Evolutionary conservation across 768 basidiomycete species (phyloP).

Genomic region (Daedaleopsis sinensis): DNA sequence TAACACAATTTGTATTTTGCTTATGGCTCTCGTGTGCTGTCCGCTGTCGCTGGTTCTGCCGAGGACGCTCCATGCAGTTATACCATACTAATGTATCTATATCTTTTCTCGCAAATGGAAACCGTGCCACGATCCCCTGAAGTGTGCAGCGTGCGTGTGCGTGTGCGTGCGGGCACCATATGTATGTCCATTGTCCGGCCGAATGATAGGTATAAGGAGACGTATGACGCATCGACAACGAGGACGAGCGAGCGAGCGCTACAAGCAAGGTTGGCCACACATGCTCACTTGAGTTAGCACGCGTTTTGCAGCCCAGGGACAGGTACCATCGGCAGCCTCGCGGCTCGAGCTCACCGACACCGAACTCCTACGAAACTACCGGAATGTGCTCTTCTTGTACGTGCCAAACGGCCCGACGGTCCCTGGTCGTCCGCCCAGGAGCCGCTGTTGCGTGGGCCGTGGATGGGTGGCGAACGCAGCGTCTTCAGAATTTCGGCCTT

Average conservation of each 20-base stretch:
- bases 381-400: slow-evolving; percentile 33
- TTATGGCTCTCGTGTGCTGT: slow-evolving; percentile 17
- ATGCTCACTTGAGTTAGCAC: too few relatives aligned
- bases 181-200: too few relatives aligned
- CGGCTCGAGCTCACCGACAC: background rate
- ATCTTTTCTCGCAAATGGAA: slow-evolving; percentile 5
- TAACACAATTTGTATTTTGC: slow-evolving; percentile 18
- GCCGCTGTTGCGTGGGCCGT: slow-evolving; percentile 24
- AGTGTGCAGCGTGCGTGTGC: background rate
- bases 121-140: background rate
- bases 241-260: background rate
- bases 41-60: slow-evolving; percentile 5
- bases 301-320: too few relatives aligned
- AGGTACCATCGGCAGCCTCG: background rate
- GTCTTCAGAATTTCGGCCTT: background rate
- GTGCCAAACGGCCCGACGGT: slow-evolving; percentile 48
- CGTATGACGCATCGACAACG: background rate
- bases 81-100: slow-evolving; percentile 25
- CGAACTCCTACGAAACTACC: slow-evolving; percentile 1
- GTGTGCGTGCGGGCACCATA: too few relatives aligned
- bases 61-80: slow-evolving; percentile 13
- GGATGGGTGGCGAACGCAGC: background rate
- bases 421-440: slow-evolving; percentile 38
- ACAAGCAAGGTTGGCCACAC: background rate
- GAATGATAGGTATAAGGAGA: too few relatives aligned